phyloP scores from a whole-genome alignment of 441 rosid genomes.

The Populus tomentosa region DNA sequence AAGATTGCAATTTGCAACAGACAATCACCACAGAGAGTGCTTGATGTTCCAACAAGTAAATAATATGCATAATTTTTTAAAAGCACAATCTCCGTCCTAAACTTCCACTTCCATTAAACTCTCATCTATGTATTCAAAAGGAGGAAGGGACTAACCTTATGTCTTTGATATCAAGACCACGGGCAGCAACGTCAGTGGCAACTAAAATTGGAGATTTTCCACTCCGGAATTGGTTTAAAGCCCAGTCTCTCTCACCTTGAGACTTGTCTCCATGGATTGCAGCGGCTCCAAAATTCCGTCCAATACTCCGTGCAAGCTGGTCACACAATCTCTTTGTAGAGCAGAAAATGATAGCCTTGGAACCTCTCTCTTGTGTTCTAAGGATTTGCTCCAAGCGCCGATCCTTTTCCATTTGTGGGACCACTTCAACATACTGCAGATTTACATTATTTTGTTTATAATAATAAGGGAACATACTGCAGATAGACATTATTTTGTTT shows the following conservation, averaged over 20 bases:
- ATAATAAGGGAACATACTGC: slow-evolving; percentile 50
- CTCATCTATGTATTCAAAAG: background rate
- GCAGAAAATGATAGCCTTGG: slow-evolving; percentile 84
- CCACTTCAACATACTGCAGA: slow-evolving; percentile 82
- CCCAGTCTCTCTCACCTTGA: slow-evolving; percentile 96
- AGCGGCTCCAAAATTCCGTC: slow-evolving; percentile 79
- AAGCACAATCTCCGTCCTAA: background rate
- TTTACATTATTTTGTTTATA: background rate
- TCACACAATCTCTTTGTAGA: slow-evolving; percentile 90
- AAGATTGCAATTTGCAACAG: background rate
- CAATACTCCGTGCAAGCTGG: slow-evolving; percentile 79
- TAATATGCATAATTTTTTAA: background rate
- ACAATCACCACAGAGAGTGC: background rate
- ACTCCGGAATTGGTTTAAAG: slow-evolving; percentile 75
- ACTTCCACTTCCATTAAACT: background rate
- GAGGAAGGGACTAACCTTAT: slow-evolving; percentile 47
- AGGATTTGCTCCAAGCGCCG: slow-evolving; percentile 90
- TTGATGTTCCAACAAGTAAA: background rate
- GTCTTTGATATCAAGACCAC: slow-evolving; percentile 94
- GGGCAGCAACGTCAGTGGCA: slow-evolving; percentile 97
- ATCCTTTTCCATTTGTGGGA: slow-evolving; percentile 88
- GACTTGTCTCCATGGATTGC: slow-evolving; percentile 98
- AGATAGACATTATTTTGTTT: background rate
- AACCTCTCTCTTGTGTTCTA: slow-evolving; percentile 84
- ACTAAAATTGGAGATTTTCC: slow-evolving; percentile 82